These are phyloP conservation scores for Rhytidhysteron rufulum DNA, from an alignment of 2,329 filamentous ascomycete species.

Conservation along the genomic window DNA sequence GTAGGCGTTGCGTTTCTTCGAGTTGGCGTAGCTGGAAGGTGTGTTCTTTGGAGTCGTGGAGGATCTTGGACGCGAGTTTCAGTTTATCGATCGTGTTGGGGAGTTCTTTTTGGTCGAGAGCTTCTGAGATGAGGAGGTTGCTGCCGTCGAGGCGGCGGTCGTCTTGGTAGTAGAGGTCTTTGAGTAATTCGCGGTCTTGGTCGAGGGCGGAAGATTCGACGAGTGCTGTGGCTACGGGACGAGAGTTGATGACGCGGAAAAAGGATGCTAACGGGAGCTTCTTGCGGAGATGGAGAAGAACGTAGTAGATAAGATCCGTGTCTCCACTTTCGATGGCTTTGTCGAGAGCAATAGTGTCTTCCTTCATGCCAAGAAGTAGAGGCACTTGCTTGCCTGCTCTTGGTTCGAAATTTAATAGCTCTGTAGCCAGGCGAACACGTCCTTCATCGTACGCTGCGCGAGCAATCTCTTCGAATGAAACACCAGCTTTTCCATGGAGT, in stretches of 20 bases:
- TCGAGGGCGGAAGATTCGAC: slow-evolving; percentile 80
- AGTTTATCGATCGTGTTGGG: slow-evolving; percentile 78
- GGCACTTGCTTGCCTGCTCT: slow-evolving; percentile 95
- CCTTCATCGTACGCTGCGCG: slow-evolving; percentile 93
- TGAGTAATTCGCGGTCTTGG: slow-evolving; percentile 78
- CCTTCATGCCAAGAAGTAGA: slow-evolving; percentile 87
- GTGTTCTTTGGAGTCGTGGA: slow-evolving; percentile 79
- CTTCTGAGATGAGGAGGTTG: slow-evolving; percentile 80
- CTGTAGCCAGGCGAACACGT: slow-evolving; percentile 79
- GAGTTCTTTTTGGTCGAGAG: slow-evolving; percentile 67
- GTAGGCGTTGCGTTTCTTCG: slow-evolving; percentile 73
- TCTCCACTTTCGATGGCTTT: slow-evolving; percentile 96
- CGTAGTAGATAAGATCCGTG: slow-evolving; percentile 86
- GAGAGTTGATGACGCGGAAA: slow-evolving; percentile 83
- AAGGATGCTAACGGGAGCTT: slow-evolving; percentile 87
- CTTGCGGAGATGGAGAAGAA: slow-evolving; percentile 81
- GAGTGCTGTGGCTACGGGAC: slow-evolving; percentile 81
- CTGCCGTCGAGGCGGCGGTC: slow-evolving; percentile 86
- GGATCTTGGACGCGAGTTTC: slow-evolving; percentile 75
- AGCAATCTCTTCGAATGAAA: slow-evolving; percentile 94
- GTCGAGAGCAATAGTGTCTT: slow-evolving; percentile 90
- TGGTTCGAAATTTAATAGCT: slow-evolving; percentile 88
- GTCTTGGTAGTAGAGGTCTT: slow-evolving; percentile 96
- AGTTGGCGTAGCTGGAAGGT: slow-evolving; percentile 70
- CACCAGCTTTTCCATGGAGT: slow-evolving; percentile 80